Conservation (phyloP, 2,329 filamentous ascomycete species). For the Exophiala bonariae region DNA sequence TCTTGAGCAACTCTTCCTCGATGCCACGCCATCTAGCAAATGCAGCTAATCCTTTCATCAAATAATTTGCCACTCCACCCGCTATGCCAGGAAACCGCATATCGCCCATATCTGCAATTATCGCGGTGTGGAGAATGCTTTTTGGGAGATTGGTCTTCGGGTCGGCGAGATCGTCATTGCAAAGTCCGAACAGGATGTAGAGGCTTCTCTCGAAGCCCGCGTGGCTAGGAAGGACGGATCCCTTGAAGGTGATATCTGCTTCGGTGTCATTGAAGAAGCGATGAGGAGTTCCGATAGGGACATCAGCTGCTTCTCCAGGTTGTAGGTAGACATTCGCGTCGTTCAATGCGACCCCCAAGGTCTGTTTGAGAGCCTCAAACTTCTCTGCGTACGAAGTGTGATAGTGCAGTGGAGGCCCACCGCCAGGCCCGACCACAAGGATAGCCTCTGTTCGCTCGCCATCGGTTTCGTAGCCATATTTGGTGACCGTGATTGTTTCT, state of each 20-base stretch:
- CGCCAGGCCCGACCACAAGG: conserved; percentile 19
- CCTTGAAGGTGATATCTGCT: conserved; percentile 14
- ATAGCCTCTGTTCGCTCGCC: conserved; percentile 10
- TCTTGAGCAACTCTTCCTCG: conserved; percentile 18
- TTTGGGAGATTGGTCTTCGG: conserved; percentile 18
- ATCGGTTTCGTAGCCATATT: conserved; percentile 20
- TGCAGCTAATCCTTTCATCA: conserved; percentile 10
- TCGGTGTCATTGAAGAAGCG: conserved; percentile 21
- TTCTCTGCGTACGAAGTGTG: conserved; percentile 22
- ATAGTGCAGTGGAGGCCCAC: conserved; percentile 22
- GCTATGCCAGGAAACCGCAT: conserved; percentile 18
- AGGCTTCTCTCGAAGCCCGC: conserved; percentile 23
- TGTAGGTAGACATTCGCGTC: conserved; percentile 6
- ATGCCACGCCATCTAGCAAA: conserved; percentile 19
- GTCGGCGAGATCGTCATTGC: conserved; percentile 20
- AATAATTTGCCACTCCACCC: conserved; percentile 15
- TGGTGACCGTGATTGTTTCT: conserved; percentile 16
- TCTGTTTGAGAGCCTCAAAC: conserved; percentile 14
- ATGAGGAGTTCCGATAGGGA: conserved; percentile 17
- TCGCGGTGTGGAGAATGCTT: conserved; percentile 16
- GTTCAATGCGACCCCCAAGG: conserved; percentile 11
- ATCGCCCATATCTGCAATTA: conserved; percentile 18
- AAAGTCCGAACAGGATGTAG: conserved; percentile 24
- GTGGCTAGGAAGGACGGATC: conserved; percentile 15
- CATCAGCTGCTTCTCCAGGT: conserved; percentile 17